phyloP scores from a whole-genome alignment of 257 asterid genomes.

The Penstemon newberryi region DNA sequence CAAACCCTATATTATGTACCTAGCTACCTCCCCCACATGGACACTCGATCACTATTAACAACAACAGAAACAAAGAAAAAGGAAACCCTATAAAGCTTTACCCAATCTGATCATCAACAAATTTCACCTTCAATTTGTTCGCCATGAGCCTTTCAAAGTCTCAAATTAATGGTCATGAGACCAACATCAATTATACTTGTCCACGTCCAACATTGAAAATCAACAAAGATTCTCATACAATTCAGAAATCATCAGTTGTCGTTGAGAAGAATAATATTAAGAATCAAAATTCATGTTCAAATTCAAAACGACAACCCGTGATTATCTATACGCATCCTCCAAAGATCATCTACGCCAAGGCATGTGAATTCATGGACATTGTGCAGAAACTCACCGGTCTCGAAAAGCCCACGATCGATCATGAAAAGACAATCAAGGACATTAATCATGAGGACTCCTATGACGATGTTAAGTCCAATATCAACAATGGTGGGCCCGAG shows the following conservation, averaged over 20 bases:
- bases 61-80: constrained; percentile 16
- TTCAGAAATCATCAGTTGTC: constrained; percentile 25
- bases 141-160: constrained; percentile 42
- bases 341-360: background rate
- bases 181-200: background rate
- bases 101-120: too few species aligned
- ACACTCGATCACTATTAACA: background rate
- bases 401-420: background rate
- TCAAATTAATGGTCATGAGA: constrained; percentile 19
- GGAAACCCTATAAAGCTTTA: background rate
- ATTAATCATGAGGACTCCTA: too few species aligned
- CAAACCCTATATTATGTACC: background rate
- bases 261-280: too few species aligned
- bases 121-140: background rate
- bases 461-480: too few species aligned
- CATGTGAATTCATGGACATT: background rate
- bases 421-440: too few species aligned
- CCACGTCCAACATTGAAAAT: constrained; percentile 31
- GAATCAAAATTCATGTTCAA: background rate
- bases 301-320: background rate
- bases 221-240: constrained; percentile 34
- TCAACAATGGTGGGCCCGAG: background rate
- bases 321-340: background rate
- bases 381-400: background rate
- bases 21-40: background rate